Conservation (phyloP, 1,284 basidiomycete species). For the Cryptococcus sp. region DNA sequence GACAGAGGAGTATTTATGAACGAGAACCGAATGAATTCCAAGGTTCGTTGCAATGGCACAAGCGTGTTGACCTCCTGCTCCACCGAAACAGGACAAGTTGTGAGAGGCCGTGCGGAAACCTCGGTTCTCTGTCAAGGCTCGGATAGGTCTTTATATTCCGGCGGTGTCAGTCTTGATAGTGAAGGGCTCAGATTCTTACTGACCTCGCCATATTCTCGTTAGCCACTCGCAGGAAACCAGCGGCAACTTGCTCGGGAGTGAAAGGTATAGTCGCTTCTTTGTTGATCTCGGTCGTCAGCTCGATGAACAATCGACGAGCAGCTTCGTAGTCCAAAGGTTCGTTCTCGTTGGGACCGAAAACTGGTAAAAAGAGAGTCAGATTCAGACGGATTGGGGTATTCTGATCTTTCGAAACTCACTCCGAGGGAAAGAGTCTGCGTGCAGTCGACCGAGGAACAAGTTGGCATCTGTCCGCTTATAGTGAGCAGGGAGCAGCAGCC, state of each 20-base stretch:
- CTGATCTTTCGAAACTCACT: background rate
- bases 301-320: conserved; percentile 47
- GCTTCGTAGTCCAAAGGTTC: conserved; percentile 54
- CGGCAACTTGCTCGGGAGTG: conserved; percentile 36
- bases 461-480: conserved; percentile 45
- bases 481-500: no score
- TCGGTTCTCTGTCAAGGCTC: conserved; percentile 36
- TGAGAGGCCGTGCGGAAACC: conserved; percentile 38
- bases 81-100: conserved; percentile 41
- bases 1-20: conserved; percentile 40
- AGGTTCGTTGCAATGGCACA: conserved; percentile 39
- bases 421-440: conserved; percentile 10
- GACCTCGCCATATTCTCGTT: conserved; percentile 46
- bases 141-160: background rate
- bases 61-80: conserved; percentile 46
- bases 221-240: conserved; percentile 40
- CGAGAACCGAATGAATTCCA: conserved; percentile 37
- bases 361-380: no score
- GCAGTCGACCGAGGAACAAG: conserved; percentile 49
- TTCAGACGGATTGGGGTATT: no score
- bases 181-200: conserved; percentile 8
- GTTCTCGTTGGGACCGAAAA: conserved; percentile 57
- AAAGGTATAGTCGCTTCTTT: conserved; percentile 8
- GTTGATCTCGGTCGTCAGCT: conserved; percentile 55
- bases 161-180: conserved; percentile 4